Evolutionary conservation across 768 basidiomycete species (phyloP).

Genomic region (Gymnopilus dilepis): DNA sequence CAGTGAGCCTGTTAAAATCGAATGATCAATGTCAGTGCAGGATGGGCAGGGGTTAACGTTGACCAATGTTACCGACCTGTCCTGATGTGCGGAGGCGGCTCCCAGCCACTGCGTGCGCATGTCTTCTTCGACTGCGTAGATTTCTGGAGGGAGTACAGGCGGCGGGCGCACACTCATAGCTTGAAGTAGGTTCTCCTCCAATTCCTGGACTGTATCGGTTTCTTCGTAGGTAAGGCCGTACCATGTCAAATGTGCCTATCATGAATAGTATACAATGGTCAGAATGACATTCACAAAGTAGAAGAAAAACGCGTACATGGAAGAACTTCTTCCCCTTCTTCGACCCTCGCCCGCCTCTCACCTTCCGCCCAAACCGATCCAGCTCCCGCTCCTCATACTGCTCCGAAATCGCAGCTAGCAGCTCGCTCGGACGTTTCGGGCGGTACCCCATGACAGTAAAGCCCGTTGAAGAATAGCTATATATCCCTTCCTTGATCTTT

Average conservation of each 20-base stretch:
- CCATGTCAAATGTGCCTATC: conserved; percentile 7
- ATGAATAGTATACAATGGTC: neutral
- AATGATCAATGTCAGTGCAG: too few relatives aligned
- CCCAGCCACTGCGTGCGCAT: neutral
- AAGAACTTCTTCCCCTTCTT: conserved; percentile 7
- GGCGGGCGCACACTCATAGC: conserved; percentile 6
- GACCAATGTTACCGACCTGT: neutral
- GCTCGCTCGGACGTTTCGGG: neutral
- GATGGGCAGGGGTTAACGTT: too few relatives aligned
- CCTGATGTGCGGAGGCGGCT: neutral
- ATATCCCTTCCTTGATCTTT: neutral
- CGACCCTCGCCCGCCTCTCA: conserved; percentile 4
- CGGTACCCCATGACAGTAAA: neutral
- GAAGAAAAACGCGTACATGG: neutral
- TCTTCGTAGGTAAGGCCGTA: neutral
- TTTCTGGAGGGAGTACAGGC: neutral
- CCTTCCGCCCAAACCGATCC: neutral
- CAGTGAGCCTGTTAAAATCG: neutral
- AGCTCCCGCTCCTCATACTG: conserved; percentile 8
- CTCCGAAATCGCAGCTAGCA: conserved; percentile 2
- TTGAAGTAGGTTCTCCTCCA: neutral
- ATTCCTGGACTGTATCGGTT: neutral
- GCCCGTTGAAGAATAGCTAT: neutral
- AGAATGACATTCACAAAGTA: neutral
- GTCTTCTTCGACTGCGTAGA: neutral